Evolutionary conservation across 352 stramenopile species (phyloP).

Genomic region (Phytopythium delawarense): DNA sequence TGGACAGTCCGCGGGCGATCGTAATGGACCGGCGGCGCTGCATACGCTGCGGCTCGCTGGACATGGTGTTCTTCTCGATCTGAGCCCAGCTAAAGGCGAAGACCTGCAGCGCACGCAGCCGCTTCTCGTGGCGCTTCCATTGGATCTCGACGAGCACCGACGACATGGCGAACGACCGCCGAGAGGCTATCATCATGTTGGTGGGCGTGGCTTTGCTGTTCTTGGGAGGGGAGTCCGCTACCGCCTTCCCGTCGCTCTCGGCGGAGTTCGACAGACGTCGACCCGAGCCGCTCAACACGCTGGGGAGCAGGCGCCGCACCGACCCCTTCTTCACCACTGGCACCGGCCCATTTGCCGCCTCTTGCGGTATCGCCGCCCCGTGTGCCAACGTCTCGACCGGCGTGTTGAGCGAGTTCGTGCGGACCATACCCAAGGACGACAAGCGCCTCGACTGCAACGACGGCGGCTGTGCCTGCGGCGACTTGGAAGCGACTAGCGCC

Average conservation of each 20-base stretch:
- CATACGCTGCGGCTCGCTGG: not conserved
- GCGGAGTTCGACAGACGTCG: not conserved
- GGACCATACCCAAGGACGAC: not conserved
- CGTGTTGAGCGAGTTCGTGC: not conserved
- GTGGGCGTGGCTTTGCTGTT: too few species aligned
- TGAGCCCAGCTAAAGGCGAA: constrained; percentile 21
- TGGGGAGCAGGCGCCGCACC: not conserved
- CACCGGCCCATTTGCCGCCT: not conserved
- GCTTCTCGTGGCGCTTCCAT: constrained; percentile 40
- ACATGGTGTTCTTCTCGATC: constrained; percentile 18
- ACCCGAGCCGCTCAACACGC: not conserved
- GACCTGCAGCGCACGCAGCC: constrained; percentile 33
- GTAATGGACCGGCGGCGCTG: constrained; percentile 29
- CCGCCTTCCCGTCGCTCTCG: not conserved
- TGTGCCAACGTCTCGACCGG: not conserved
- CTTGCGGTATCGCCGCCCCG: too few species aligned
- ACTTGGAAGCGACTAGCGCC: not conserved
- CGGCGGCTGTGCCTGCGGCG: not conserved
- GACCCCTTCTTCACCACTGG: not conserved
- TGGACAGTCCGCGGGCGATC: not conserved
- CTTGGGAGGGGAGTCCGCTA: not conserved
- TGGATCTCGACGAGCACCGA: constrained; percentile 24
- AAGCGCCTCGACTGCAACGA: not conserved
- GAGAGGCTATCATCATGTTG: too few species aligned
- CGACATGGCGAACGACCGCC: constrained; percentile 2